These are phyloP conservation scores for Trichodelitschia bisporula DNA, from an alignment of 495 filamentous ascomycete species.

Conservation along the genomic window DNA sequence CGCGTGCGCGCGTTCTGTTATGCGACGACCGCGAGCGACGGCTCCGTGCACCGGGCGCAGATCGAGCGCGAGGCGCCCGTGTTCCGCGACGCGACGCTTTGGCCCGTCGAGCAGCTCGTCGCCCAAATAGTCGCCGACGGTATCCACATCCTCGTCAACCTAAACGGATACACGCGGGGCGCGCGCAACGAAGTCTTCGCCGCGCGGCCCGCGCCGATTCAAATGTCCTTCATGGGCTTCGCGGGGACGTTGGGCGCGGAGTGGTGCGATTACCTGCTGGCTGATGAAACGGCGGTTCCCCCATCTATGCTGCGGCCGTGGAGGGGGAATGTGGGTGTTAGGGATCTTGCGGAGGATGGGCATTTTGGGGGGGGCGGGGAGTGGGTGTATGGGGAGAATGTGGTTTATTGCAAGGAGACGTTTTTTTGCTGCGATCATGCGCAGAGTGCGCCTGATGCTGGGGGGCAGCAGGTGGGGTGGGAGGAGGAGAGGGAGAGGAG, in stretches of 20 bases:
- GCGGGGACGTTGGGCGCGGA: conserved; percentile 89
- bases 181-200: conserved; percentile 97
- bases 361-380: conserved; percentile 35
- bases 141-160: conserved; percentile 89
- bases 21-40: conserved; percentile 84
- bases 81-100: conserved; percentile 70
- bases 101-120: conserved; percentile 69
- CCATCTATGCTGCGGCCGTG: conserved; percentile 54
- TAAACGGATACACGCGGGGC: conserved; percentile 92
- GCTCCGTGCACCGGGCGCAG: conserved; percentile 73
- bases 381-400: conserved; percentile 95
- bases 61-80: conserved; percentile 88
- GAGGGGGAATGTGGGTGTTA: conserved; percentile 45
- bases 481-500: conserved; percentile 60
- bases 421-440: conserved; percentile 98
- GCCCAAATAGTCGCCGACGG: conserved; percentile 76
- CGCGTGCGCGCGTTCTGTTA: conserved; percentile 79
- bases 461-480: conserved; percentile 45
- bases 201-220: conserved; percentile 79
- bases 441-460: conserved; percentile 63
- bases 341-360: conserved; percentile 44
- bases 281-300: conserved; percentile 73
- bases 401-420: conserved; percentile 81
- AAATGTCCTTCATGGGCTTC: conserved; percentile 99
- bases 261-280: conserved; percentile 96